Base-by-base conservation (phyloP, 176 grass and related monocot genomes). In the Luzula sylvatica region DNA sequence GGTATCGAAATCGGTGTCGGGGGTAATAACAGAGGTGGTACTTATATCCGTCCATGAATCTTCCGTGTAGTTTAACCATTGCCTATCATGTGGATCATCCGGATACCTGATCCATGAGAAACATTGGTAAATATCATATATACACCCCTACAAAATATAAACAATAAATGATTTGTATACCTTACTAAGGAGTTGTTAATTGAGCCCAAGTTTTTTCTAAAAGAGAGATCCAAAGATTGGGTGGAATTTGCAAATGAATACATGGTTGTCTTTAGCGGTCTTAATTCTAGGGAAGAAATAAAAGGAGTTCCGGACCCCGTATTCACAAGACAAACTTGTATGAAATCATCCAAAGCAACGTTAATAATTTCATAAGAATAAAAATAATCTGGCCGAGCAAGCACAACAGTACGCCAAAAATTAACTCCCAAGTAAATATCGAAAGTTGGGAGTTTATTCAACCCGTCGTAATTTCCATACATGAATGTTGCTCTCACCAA, bases 381-480 rank as follows among this genome's bases (percentile, higher is more conserved):
- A 54, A 26, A 15, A 2, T 0, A 4, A 56, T 40, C 17, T 40
- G 23, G 26, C 46, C 0, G 45, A 4, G 14, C 23, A 43, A 78
- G 64, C 2, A 46, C 3, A 7, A 78, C 38, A 7, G 66, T 55
- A 19, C 52, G 6, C 84, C 74, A 82, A 42, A 53, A 66, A 24
- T 55, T 75, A 2, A 65, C 24, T 3, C 78, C 84, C 26, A 83
- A 12, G 48, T 88, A 74, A 11, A 83, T 15, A 70, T 88, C 61
- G 65, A 88, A 88, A 1, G 41, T 23, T 5, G 78, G 74, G 32
- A 6, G 23, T 19, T 30, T 73, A 55, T 75, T 65, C 39, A 58
- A 46, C 7, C 74, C 38, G 54, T 82, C 70, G 1, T 82, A 88
- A 20, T 79, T 82, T 50, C 50, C 74, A 25, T 82, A 88, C 20